These are phyloP conservation scores for Blastobotrys niveus DNA, from an alignment of 1,139 yeast species.

Conservation along the genomic window DNA sequence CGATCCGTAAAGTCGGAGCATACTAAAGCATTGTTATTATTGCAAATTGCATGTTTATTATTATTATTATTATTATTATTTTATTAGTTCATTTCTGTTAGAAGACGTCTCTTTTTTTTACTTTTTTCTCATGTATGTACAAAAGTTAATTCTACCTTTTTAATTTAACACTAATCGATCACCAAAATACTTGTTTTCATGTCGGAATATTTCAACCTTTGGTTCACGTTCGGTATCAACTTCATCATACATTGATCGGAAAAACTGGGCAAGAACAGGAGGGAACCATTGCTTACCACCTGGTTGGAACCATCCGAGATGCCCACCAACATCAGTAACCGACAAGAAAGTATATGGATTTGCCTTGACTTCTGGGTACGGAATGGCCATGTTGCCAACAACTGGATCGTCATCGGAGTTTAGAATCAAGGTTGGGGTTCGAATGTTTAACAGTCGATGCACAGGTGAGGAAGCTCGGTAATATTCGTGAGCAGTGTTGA, in stretches of 20 bases:
- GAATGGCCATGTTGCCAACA: constrained; percentile 52
- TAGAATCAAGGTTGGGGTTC: constrained; percentile 63
- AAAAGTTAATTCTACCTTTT: too few relatives aligned
- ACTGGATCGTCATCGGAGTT: constrained; percentile 83
- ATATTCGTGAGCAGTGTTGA: constrained; percentile 62
- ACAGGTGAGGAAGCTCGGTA: constrained; percentile 66
- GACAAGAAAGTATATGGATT: constrained; percentile 68
- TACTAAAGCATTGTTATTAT: too few relatives aligned
- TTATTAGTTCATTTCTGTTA: background rate
- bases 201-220: constrained; percentile 8
- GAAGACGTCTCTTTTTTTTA: too few relatives aligned
- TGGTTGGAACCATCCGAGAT: constrained; percentile 64
- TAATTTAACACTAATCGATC: constrained; percentile 15
- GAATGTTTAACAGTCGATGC: constrained; percentile 48
- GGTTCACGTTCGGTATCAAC: constrained; percentile 8
- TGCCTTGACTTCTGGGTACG: constrained; percentile 49
- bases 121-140: too few relatives aligned
- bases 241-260: constrained; percentile 46
- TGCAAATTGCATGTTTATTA: too few relatives aligned
- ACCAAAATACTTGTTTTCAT: constrained; percentile 7
- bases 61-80: constrained; percentile 3
- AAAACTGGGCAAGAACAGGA: constrained; percentile 55
- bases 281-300: constrained; percentile 70
- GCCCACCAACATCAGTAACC: constrained; percentile 81
- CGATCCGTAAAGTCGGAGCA: too few relatives aligned